These are phyloP conservation scores for Ilyonectria robusta DNA, from an alignment of 2,329 filamentous ascomycete genomes.

Conservation along the genomic window DNA sequence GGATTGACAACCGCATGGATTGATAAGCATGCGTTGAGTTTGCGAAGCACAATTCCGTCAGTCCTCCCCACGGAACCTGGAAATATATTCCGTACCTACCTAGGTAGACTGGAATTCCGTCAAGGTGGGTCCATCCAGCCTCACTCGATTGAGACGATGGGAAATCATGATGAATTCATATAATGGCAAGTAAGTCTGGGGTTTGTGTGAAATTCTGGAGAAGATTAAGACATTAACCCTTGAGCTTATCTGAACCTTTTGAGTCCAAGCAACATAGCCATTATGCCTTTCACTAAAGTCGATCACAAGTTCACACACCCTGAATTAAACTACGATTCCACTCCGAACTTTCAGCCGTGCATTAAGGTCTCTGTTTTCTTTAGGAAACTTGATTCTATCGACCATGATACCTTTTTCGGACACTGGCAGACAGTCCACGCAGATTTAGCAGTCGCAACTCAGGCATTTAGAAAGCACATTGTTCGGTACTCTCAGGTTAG, in stretches of 20 bases:
- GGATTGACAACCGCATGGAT: too few relatives aligned
- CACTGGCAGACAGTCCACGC: slow-evolving; percentile 24
- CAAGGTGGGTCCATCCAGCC: neutral
- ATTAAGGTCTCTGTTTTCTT: slow-evolving; percentile 24
- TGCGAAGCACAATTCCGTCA: neutral
- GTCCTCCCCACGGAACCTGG: neutral
- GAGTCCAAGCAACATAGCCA: neutral
- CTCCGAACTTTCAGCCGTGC: slow-evolving; percentile 16
- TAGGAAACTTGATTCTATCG: slow-evolving; percentile 18
- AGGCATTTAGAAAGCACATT: slow-evolving; percentile 16
- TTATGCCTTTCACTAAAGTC: slow-evolving; percentile 7
- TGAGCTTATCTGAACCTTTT: neutral
- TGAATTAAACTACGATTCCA: slow-evolving; percentile 11
- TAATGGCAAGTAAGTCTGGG: neutral
- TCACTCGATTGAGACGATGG: too few relatives aligned
- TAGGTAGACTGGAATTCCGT: neutral
- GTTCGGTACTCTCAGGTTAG: slow-evolving; percentile 19
- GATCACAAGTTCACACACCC: slow-evolving; percentile 17
- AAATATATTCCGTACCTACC: neutral
- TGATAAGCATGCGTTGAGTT: neutral
- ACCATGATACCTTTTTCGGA: slow-evolving; percentile 22
- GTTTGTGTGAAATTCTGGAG: neutral
- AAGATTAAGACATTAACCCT: too few relatives aligned
- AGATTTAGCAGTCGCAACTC: slow-evolving; percentile 14
- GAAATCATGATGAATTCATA: neutral